Evolutionary conservation across 192 early-diverging fungal genomes (phyloP).

Genomic region (Backusella morwellensis): DNA sequence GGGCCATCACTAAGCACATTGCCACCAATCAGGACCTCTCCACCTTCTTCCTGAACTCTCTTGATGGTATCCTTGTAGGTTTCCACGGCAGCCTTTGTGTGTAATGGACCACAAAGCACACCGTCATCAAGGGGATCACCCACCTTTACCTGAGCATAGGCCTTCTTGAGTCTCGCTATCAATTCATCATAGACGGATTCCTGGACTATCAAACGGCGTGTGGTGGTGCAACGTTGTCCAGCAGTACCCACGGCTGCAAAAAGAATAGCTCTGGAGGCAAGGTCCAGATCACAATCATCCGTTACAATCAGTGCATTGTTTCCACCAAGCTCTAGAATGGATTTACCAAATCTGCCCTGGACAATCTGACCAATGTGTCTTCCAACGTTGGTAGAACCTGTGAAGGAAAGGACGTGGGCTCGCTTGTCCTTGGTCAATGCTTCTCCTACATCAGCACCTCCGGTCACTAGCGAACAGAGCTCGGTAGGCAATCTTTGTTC

Average conservation of each 20-base stretch:
- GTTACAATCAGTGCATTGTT: conserved; percentile 96
- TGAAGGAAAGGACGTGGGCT: conserved; percentile 85
- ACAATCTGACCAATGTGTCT: conserved; percentile 77
- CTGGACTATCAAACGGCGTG: conserved; percentile 87
- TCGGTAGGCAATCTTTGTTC: conserved; percentile 79
- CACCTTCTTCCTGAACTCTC: conserved; percentile 79
- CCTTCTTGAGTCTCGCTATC: conserved; percentile 71
- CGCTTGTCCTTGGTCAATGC: conserved; percentile 67
- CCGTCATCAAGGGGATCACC: conserved; percentile 84
- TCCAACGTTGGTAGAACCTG: conserved; percentile 81
- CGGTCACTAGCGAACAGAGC: conserved; percentile 79
- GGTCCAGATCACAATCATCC: conserved; percentile 86
- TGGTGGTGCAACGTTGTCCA: conserved; percentile 94
- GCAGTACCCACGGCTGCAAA: conserved; percentile 97
- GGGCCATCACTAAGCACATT: conserved; percentile 62
- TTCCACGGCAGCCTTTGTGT: conserved; percentile 81
- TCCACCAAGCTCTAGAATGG: conserved; percentile 88
- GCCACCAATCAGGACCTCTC: conserved; percentile 84
- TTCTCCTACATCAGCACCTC: conserved; percentile 84
- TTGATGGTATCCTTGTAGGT: conserved; percentile 73
- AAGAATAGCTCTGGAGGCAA: conserved; percentile 81
- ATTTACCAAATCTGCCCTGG: conserved; percentile 85
- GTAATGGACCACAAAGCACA: conserved; percentile 89
- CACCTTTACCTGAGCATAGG: conserved; percentile 84
- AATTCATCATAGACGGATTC: conserved; percentile 85